Evolutionary conservation across 495 filamentous ascomycete species (phyloP), one percentile per base, ranked within the genome.

Genomic region (Penicillium pulvis): DNA sequence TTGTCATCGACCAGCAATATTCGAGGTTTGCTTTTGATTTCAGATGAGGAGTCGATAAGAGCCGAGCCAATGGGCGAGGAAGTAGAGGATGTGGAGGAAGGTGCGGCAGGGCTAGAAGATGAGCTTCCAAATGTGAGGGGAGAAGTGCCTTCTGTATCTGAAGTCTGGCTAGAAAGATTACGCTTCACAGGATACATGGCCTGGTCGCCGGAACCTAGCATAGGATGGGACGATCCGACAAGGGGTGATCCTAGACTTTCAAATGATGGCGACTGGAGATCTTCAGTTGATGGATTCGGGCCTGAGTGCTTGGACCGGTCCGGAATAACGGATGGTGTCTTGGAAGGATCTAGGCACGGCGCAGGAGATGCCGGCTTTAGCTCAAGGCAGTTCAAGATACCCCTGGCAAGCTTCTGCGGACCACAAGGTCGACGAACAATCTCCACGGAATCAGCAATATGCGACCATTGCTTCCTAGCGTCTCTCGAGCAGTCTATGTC

Each of bases 1-100:
- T 91, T 91, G 59, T 91, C 88, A 57, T 91, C 88, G 0, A 90
- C 87, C 0, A 90, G 76, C 2, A 90, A 76, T 5, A 89, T 73
- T 31, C 67, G 65, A 17, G 70, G 24, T 31, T 6, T 19, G 16
- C 14, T 16, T 30, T n/a, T 4, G 6, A 2, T 3, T 24, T 4
- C 43, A 45, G 23, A 19, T 3, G 19, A 6, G 7, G n/a, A 19
- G n/a, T 17, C 19, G 17, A 19, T 8, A 36, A 3, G 10, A 36
- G 33, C 33, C 12, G 12, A 14, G 12, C 33, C 33, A 12, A 2
- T 41, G 12, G 16, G 16, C 1, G 12, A 11, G 19, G 43, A 12
- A 23, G 9, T 24, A 10, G 17, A 24, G 17, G 23, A 45, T 10
- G 16, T 9, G 4, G 19, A 44, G 7, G 42, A 44, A 19, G 7